These are phyloP conservation scores for Sclerotiophoma versabilis DNA, from an alignment of 2,329 filamentous ascomycete species.

Conservation along the genomic window DNA sequence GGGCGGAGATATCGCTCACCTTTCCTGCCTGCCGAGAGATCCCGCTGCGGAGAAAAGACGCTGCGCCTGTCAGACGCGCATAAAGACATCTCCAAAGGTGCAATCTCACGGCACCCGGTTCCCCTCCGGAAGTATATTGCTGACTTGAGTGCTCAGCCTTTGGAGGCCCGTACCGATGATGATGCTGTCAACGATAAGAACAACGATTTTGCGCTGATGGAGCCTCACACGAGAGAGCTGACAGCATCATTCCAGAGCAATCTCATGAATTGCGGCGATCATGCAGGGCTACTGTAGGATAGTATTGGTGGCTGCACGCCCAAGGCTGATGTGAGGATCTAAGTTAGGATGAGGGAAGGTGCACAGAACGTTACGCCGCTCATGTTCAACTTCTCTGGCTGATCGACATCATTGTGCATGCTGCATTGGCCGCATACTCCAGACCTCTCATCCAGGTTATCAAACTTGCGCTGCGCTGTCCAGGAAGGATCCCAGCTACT, in stretches of 20 bases:
- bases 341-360: conserved; percentile 17
- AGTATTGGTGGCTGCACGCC: conserved; percentile 48
- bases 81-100: neutral
- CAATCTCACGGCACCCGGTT: conserved; percentile 21
- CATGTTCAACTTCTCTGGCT: neutral
- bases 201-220: conserved; percentile 6
- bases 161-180: conserved; percentile 13
- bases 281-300: conserved; percentile 48
- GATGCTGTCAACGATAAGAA: conserved; percentile 23
- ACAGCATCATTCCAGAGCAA: conserved; percentile 29
- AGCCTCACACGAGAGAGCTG: conserved; percentile 27
- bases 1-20: conserved; percentile 19
- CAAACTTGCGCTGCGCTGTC: neutral
- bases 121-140: conserved; percentile 23
- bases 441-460: neutral
- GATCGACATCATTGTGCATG: conserved; percentile 14
- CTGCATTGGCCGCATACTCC: neutral
- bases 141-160: conserved; percentile 9
- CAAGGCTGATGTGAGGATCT: conserved; percentile 29
- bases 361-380: conserved; percentile 13
- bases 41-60: conserved; percentile 27
- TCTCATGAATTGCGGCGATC: conserved; percentile 34
- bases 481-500: conserved; percentile 21
- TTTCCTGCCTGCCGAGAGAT: conserved; percentile 23
- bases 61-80: conserved; percentile 16